phyloP scores from a whole-genome alignment of 768 basidiomycete genomes.

The Psilocybe subaeruginosa region DNA sequence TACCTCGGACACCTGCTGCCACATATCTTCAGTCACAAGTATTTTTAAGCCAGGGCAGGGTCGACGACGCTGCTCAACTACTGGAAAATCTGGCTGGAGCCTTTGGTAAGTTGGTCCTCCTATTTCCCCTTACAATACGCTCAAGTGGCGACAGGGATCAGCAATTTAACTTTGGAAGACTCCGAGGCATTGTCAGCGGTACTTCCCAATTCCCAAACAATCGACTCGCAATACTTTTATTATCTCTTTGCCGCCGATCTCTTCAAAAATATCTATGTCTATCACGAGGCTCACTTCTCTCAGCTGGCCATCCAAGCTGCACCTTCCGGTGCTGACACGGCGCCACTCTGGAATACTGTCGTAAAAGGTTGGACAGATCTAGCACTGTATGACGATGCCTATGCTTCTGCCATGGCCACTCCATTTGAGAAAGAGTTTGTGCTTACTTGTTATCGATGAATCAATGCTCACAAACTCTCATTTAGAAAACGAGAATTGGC shows the following conservation, averaged over 20 bases:
- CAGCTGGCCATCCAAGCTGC: slow-evolving; percentile 80
- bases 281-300: slow-evolving; percentile 74
- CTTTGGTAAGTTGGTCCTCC: slow-evolving; percentile 59
- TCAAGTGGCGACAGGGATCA: slow-evolving; percentile 46
- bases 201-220: slow-evolving; percentile 58
- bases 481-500: slow-evolving; percentile 81
- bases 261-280: slow-evolving; percentile 63
- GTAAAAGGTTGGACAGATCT: slow-evolving; percentile 77
- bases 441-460: slow-evolving; percentile 2
- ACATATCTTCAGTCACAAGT: slow-evolving; percentile 74
- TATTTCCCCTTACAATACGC: slow-evolving; percentile 10
- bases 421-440: slow-evolving; percentile 84
- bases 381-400: slow-evolving; percentile 85
- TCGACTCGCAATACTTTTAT: slow-evolving; percentile 70
- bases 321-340: slow-evolving; percentile 52
- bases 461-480: slow-evolving; percentile 12
- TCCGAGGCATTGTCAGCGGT: slow-evolving; percentile 61
- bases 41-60: slow-evolving; percentile 64
- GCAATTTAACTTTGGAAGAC: slow-evolving; percentile 58
- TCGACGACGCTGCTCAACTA: slow-evolving; percentile 72
- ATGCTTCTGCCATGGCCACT: slow-evolving; percentile 71
- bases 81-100: slow-evolving; percentile 76
- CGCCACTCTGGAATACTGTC: slow-evolving; percentile 78
- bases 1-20: slow-evolving; percentile 78
- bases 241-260: slow-evolving; percentile 78